These are phyloP conservation scores for Lasiosphaeris hirsuta DNA, from an alignment of 495 filamentous ascomycete genomes.

Conservation along the genomic window DNA sequence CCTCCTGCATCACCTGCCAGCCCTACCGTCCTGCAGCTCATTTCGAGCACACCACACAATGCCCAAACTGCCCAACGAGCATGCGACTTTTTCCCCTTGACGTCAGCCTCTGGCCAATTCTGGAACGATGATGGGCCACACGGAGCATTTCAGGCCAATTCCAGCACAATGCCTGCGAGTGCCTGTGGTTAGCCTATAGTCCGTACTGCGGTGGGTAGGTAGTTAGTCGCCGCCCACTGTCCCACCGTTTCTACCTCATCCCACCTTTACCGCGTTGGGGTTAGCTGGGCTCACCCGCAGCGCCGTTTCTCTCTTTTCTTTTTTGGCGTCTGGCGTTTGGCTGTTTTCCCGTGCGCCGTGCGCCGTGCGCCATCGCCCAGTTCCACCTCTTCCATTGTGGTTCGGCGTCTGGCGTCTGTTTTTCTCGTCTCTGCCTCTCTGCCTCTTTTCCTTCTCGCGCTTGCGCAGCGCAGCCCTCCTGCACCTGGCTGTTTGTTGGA, in stretches of 20 bases:
- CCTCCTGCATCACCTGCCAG: constrained; percentile 8
- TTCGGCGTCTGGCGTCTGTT: not conserved
- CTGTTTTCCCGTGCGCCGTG: no score
- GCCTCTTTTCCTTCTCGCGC: not conserved
- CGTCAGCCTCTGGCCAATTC: constrained; percentile 9
- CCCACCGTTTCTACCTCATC: no score
- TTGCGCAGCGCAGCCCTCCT: constrained; percentile 7
- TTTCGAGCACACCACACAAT: constrained; percentile 2
- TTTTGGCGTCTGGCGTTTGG: not conserved
- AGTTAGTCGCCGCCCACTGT: not conserved
- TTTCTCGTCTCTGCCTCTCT: not conserved
- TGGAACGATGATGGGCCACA: not conserved
- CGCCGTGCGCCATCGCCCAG: no score
- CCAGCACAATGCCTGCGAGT: not conserved
- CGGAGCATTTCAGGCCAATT: not conserved
- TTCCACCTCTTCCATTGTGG: no score
- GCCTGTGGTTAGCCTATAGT: not conserved
- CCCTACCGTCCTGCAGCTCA: constrained; percentile 1
- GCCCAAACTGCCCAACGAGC: not conserved
- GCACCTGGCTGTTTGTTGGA: not conserved
- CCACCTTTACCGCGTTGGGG: no score
- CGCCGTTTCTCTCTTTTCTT: not conserved
- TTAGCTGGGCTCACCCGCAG: not conserved
- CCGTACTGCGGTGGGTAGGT: not conserved
- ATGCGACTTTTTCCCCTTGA: not conserved